Evolutionary conservation across 2,329 filamentous ascomycete genomes (phyloP).

Genomic region (Cercospora sp.): DNA sequence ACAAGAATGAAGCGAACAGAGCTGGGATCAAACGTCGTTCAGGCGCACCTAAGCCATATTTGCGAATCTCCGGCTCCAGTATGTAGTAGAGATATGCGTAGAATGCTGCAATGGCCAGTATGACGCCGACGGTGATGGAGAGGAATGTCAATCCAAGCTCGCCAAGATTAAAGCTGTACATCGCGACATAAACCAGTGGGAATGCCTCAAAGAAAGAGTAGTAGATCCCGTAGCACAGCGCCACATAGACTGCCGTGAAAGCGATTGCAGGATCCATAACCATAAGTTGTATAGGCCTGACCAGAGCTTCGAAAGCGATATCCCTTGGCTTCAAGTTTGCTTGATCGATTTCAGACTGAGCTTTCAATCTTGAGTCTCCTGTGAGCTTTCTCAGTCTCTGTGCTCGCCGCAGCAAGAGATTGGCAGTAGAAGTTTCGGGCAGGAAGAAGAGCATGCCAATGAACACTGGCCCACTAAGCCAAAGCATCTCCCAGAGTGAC

Average conservation of each 20-base stretch:
- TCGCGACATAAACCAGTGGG: conserved; percentile 44
- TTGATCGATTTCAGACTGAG: conserved; percentile 65
- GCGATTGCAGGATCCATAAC: conserved; percentile 38
- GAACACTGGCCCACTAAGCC: conserved; percentile 60
- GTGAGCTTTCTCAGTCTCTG: conserved; percentile 62
- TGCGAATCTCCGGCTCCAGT: conserved; percentile 32
- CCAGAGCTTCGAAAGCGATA: conserved; percentile 57
- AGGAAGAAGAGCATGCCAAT: conserved; percentile 58
- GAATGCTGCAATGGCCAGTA: conserved; percentile 32
- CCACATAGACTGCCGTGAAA: conserved; percentile 38
- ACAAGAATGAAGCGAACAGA: conserved; percentile 30
- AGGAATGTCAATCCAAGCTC: conserved; percentile 40
- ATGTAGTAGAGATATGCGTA: conserved; percentile 31
- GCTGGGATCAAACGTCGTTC: conserved; percentile 36
- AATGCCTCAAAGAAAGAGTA: conserved; percentile 42
- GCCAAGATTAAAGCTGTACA: conserved; percentile 44
- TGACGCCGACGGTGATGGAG: conserved; percentile 35
- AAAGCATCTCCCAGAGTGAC: conserved; percentile 65
- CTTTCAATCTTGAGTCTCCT: conserved; percentile 57
- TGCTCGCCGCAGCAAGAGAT: conserved; percentile 63
- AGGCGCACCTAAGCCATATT: conserved; percentile 28
- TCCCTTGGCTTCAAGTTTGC: conserved; percentile 51
- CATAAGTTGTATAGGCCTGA: conserved; percentile 41
- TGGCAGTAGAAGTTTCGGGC: conserved; percentile 62
- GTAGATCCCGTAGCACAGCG: conserved; percentile 40